Percentiles rank a stretch among this genome's conserved stretches.
phyloP scores from a whole-genome alignment of 2,329 filamentous ascomycete genomes.

The Hypoxylon sp. region DNA sequence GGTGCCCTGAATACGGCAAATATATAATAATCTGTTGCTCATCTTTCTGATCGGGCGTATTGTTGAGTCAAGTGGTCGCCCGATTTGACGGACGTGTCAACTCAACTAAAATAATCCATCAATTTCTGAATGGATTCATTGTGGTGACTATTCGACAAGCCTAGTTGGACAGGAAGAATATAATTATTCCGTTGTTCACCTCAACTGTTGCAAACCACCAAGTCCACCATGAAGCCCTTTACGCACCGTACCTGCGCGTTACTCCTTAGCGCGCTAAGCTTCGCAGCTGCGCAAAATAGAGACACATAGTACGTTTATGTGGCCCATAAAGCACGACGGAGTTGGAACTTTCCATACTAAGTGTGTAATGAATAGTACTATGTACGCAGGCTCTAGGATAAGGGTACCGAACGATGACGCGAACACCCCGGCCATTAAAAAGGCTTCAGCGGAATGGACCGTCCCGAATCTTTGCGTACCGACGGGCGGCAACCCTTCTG shows the following conservation, averaged over 20 bases:
- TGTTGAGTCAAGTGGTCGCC: background rate
- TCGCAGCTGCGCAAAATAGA: background rate
- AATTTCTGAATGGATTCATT: no score
- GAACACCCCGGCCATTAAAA: slow-evolving; percentile 2
- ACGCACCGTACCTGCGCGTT: background rate
- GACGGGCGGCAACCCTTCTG: background rate
- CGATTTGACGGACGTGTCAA: background rate
- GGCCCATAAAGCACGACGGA: background rate
- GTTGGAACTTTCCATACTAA: background rate
- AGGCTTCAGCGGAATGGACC: slow-evolving; percentile 1
- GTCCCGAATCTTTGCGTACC: slow-evolving; percentile 3
- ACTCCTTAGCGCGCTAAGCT: background rate
- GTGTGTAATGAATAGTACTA: background rate
- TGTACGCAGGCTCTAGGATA: background rate
- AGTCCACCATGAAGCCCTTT: background rate
- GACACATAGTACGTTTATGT: background rate
- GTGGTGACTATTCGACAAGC: background rate
- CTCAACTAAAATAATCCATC: background rate
- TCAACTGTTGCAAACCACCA: background rate
- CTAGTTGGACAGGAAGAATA: background rate
- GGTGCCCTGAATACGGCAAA: background rate
- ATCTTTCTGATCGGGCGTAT: background rate
- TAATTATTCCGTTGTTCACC: background rate
- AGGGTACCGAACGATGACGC: background rate
- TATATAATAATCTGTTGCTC: background rate